Percentiles rank a stretch among this genome's conserved stretches.
These are phyloP conservation scores for Odontarrhena argentea DNA, from an alignment of 345 rosid species.

Conservation along the genomic window DNA sequence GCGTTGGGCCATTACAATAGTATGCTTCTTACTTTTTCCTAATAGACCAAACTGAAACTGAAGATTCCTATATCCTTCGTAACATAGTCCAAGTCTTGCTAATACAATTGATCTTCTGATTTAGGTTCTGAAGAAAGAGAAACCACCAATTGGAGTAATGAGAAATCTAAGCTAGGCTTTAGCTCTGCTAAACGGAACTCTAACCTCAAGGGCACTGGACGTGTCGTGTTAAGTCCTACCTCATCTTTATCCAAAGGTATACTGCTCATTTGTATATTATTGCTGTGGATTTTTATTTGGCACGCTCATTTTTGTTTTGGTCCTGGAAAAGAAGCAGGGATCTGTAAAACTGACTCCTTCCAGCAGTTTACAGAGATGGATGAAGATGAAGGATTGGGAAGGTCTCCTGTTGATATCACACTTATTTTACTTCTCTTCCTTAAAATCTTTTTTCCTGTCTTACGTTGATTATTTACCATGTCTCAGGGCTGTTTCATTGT, in stretches of 20 bases:
- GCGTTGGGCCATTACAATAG: conserved; percentile 40
- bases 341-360: conserved; percentile 49
- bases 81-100: conserved; percentile 21
- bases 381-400: conserved; percentile 72
- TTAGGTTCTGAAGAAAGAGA: conserved; percentile 34
- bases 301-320: conserved; percentile 3
- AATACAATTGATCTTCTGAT: conserved; percentile 19
- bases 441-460: conserved; percentile 25
- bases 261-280: conserved; percentile 26
- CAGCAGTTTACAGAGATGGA: conserved; percentile 52
- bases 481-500: conserved; percentile 67
- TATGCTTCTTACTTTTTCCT: conserved; percentile 23
- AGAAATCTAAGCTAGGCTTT: conserved; percentile 48
- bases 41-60: conserved; percentile 19
- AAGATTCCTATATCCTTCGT: conserved; percentile 10
- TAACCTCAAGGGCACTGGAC: conserved; percentile 43
- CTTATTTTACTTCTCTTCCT: conserved; percentile 10
- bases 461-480: conserved; percentile 39
- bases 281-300: conserved; percentile 19
- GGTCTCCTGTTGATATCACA: conserved; percentile 50
- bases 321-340: conserved; percentile 45
- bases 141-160: conserved; percentile 38
- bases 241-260: conserved; percentile 59
- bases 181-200: conserved; percentile 52
- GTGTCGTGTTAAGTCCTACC: conserved; percentile 45